Conservation (phyloP, 2,329 filamentous ascomycete species). For the Aspergillus puulaauensis region DNA sequence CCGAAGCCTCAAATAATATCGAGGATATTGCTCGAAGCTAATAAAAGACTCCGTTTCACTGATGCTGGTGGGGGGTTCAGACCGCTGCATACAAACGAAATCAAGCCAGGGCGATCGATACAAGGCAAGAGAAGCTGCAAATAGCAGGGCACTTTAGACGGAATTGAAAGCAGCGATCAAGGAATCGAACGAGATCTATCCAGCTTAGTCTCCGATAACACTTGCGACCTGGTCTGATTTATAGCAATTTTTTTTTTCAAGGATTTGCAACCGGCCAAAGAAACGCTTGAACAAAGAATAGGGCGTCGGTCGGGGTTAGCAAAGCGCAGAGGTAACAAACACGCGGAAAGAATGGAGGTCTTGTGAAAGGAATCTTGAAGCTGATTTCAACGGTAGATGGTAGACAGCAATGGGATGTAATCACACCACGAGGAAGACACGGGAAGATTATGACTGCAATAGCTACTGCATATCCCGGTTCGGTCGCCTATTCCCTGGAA, state of each 20-base stretch:
- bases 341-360: neutral
- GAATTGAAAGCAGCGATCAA: slow-evolving; percentile 14
- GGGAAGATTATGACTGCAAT: neutral
- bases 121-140: slow-evolving; percentile 24
- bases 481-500: neutral
- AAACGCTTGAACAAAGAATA: neutral
- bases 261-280: neutral
- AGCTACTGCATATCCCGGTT: neutral
- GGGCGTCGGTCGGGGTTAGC: neutral
- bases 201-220: slow-evolving; percentile 8
- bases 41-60: slow-evolving; percentile 27
- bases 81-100: slow-evolving; percentile 37
- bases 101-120: slow-evolving; percentile 28
- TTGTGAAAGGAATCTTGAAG: neutral
- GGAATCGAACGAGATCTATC: slow-evolving; percentile 13
- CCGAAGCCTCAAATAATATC: slow-evolving; percentile 27
- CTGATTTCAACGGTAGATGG: neutral
- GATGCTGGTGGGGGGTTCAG: slow-evolving; percentile 24
- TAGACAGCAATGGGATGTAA: neutral
- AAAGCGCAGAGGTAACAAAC: neutral
- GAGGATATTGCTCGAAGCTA: slow-evolving; percentile 25
- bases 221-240: neutral
- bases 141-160: slow-evolving; percentile 12
- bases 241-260: neutral
- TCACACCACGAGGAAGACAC: neutral